Base-by-base conservation (phyloP, 1,284 basidiomycete species). In the Heterobasidion annosum region DNA sequence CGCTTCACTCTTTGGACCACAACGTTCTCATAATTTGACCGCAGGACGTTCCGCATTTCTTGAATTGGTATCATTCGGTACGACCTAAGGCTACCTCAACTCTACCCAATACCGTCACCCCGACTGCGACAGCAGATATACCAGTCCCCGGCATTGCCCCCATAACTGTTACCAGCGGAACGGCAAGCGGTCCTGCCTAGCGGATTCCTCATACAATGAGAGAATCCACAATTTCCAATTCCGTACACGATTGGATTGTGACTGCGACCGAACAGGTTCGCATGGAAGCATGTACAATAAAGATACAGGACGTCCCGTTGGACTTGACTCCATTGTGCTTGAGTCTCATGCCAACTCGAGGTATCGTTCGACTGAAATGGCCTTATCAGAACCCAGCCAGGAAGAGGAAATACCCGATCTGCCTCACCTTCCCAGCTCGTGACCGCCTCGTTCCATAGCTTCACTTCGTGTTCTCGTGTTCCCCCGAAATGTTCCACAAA, bases 401-500 rank as follows among this genome's bases (percentile, higher is more conserved):
- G 37, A 9, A n/a, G 35, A 25, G 48, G 52, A 43, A 54, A 43
- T 42, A 19, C n/a, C 46, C 42, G 25, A 25, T 25, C 25, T 25
- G 42, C 15, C 81, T 65, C 63, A 92, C 93, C 82, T 81, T 97
- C 93, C 93, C 93, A 97, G 67, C 82, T 88, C 3, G 94, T 97
- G 33, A 97, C 92, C 4, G 93, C 91, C 63, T 85, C 80, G 63
- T 92, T 91, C 85, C 90, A 93, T 50, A 91, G 63, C 55, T 79
- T 82, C 48, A 95, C 82, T 69, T 97, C 93, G 66, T 96, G 91
- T 67, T 91, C 78, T 62, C 95, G 81, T 9, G 95, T 98, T 1
- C 92, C 94, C 4, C 89, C 93, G 65, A 82, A 96, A 65, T 98
- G 95, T 35, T 98, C 91, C 2, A 98, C 91, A 63, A 97, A 93